Conservation (phyloP, 768 basidiomycete species). For the Lactarius akahatsu region DNA sequence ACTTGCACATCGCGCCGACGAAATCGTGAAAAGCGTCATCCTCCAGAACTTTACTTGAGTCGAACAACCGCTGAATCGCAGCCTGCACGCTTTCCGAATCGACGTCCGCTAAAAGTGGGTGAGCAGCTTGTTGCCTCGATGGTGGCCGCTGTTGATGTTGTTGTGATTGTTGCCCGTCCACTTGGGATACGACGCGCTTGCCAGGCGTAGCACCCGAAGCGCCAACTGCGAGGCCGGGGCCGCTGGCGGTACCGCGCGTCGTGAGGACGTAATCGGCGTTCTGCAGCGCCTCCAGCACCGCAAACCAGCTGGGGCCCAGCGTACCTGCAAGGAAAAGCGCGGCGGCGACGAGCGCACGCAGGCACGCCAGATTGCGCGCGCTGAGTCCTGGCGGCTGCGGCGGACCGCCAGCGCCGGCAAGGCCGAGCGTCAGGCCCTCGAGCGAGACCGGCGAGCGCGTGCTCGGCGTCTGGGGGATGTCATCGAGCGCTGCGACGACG, state of each 20-base stretch:
- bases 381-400: conserved; percentile 71
- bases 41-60: conserved; percentile 79
- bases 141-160: conserved; percentile 24
- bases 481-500: conserved; percentile 83
- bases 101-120: conserved; percentile 67
- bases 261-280: conserved; percentile 92
- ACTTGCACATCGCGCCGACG: conserved; percentile 69
- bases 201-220: conserved; percentile 25
- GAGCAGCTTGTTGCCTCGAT: conserved; percentile 30
- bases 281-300: conserved; percentile 86
- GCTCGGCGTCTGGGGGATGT: conserved; percentile 52
- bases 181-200: neutral
- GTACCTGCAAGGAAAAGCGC: conserved; percentile 81
- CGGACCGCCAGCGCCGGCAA: conserved; percentile 31
- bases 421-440: conserved; percentile 64
- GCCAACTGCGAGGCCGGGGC: conserved; percentile 24
- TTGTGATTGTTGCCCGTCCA: conserved; percentile 20
- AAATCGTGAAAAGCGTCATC: conserved; percentile 83
- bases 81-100: conserved; percentile 72
- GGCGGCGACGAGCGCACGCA: conserved; percentile 77
- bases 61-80: conserved; percentile 82
- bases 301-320: conserved; percentile 90
- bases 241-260: conserved; percentile 45
- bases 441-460: conserved; percentile 58
- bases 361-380: conserved; percentile 86